These are phyloP conservation scores for Lithospermum erythrorhizon DNA, from an alignment of 257 asterid species.

Conservation along the genomic window DNA sequence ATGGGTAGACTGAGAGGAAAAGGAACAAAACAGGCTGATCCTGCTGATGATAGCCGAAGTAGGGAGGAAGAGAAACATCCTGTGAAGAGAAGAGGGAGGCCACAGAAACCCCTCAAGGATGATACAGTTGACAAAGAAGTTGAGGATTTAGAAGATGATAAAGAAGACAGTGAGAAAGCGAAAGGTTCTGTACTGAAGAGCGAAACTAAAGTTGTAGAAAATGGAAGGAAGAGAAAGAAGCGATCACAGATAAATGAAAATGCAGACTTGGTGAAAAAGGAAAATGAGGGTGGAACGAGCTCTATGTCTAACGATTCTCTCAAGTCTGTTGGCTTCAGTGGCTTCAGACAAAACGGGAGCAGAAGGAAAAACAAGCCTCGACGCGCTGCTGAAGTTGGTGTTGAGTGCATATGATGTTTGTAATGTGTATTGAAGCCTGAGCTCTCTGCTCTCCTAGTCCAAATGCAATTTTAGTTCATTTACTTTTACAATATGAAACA, in stretches of 20 bases:
- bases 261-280: constrained; percentile 35
- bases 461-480: no score
- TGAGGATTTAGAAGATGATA: constrained; percentile 36
- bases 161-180: constrained; percentile 35
- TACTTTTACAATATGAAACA: no score
- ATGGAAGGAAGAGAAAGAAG: constrained; percentile 56
- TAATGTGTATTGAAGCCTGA: no score
- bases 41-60: constrained; percentile 35
- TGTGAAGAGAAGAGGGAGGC: constrained; percentile 67
- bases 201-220: constrained; percentile 35
- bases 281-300: constrained; percentile 31
- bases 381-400: constrained; percentile 90
- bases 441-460: no score
- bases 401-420: no score
- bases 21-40: constrained; percentile 45
- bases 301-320: constrained; percentile 23
- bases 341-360: constrained; percentile 62
- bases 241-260: constrained; percentile 39
- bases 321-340: constrained; percentile 43
- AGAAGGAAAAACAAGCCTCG: constrained; percentile 87
- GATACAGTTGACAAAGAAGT: constrained; percentile 44
- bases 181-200: constrained; percentile 20
- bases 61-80: constrained; percentile 68
- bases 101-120: constrained; percentile 43
- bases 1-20: constrained; percentile 80